Percentiles rank a stretch among this genome's conserved stretches.
These are phyloP conservation scores for Umbelopsis ramanniana DNA, from an alignment of 192 early-diverging fungal genomes.

Conservation along the genomic window DNA sequence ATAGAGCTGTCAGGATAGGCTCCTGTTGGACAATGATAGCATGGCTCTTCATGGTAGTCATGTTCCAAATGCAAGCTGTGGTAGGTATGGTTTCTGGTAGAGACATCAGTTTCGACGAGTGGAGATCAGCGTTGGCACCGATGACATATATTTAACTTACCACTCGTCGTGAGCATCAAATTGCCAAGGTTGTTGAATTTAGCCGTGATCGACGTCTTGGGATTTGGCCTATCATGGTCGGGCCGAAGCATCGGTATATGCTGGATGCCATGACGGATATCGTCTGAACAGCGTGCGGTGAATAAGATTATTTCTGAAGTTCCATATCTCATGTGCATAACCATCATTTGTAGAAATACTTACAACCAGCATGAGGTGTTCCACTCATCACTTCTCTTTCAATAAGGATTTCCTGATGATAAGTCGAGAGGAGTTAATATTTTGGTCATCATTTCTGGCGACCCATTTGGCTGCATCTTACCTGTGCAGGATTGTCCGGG, in stretches of 20 bases:
- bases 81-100: conserved; percentile 75
- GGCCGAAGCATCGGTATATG: conserved; percentile 53
- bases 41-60: conserved; percentile 45
- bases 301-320: background rate
- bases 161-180: conserved; percentile 67
- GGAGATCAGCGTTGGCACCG: too few relatives aligned
- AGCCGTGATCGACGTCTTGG: conserved; percentile 70
- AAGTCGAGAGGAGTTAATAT: background rate
- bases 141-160: conserved; percentile 69
- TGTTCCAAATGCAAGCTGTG: conserved; percentile 78
- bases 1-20: conserved; percentile 59
- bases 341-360: background rate
- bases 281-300: background rate
- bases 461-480: conserved; percentile 7
- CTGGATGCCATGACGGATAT: background rate
- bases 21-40: conserved; percentile 63
- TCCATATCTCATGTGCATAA: background rate
- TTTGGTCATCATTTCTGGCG: background rate
- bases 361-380: background rate
- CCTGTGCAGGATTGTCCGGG: conserved; percentile 18
- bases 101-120: conserved; percentile 54
- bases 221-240: conserved; percentile 73
- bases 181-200: conserved; percentile 44
- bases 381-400: conserved; percentile 25
- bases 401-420: conserved; percentile 14